Base-by-base conservation (phyloP, 108 stramenopile genomes). In the Cyclostephanos invisitatus region DNA sequence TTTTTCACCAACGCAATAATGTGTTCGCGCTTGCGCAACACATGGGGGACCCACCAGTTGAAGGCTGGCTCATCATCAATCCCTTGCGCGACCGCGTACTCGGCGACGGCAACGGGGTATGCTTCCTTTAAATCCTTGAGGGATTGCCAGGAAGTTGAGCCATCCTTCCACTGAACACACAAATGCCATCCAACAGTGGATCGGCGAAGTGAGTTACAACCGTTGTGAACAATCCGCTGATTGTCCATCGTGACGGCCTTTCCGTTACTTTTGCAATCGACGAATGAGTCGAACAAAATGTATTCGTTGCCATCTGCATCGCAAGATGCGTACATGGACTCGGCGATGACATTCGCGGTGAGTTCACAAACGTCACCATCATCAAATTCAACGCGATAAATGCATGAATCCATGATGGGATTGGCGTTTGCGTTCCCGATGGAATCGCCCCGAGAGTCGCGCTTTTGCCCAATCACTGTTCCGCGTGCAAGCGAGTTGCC, bases 141-240 rank as follows among this genome's bases (percentile, higher is more conserved):
- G 44, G 61, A 20, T 72, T 77, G 62, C 77, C 57, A 78, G 29
- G 56, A 56, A 1, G 75, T 62, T 0, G 56, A 47, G 2, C 58
- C 72, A 73, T 75, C 82, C 75, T 62, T 67, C 83, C 72, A 84
- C 61, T 75, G 68, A 62, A 32, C 68, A 58, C 20, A 72, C 35
- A 63, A 70, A 64, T 80, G 32, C 84, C 57, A 72, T 28, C 81
- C 81, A 35, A 24, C 51, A 21, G 81, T 82, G 14, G 74, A 64
- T 44, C 64, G 49, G 38, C 21, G 18, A 2, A 38, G 20, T 28
- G 22, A 42, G 47, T 51, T 47, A 7, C 22, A 25, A 9, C 64
- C 64, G 5, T 24, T 36, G 50, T n/a, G 18, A 7, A 29, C 32
- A 9, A 32, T 29, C 8, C 27, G 15, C 36, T 55, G 53, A 9